phyloP scores from a whole-genome alignment of 768 basidiomycete genomes.

The Crucibulum laeve region DNA sequence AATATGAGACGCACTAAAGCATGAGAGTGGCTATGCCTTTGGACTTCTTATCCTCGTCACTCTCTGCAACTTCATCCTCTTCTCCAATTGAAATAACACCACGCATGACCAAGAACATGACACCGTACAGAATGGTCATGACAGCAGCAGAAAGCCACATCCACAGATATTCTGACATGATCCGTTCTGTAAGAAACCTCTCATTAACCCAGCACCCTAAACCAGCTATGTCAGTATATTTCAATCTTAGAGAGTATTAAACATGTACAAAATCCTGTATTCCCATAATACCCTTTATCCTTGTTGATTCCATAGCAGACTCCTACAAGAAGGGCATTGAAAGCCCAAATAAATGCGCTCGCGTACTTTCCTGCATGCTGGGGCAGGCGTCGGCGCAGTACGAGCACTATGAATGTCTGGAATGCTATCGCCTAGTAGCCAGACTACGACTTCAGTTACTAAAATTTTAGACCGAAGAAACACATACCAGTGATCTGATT shows the following conservation, averaged over 20 bases:
- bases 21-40: conserved; percentile 35
- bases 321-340: conserved; percentile 32
- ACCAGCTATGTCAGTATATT: not conserved
- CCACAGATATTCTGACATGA: conserved; percentile 49
- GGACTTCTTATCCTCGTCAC: conserved; percentile 18
- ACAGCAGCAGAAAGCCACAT: conserved; percentile 41
- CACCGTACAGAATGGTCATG: conserved; percentile 38
- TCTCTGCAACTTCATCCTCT: conserved; percentile 15
- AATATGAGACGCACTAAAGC: conserved; percentile 37
- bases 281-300: conserved; percentile 34
- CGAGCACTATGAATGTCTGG: conserved; percentile 47
- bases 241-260: not conserved
- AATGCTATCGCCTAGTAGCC: conserved; percentile 38
- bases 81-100: conserved; percentile 30
- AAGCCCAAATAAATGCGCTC: conserved; percentile 34
- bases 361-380: conserved; percentile 24
- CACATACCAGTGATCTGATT: conserved; percentile 17
- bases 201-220: conserved; percentile 50
- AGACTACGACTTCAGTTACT: not conserved
- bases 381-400: conserved; percentile 31
- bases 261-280: conserved; percentile 33
- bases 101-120: conserved; percentile 38
- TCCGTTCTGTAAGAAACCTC: conserved; percentile 28
- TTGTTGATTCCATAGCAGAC: conserved; percentile 30
- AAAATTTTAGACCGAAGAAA: not conserved